Evolutionary conservation across 2,329 filamentous ascomycete genomes (phyloP).

Genomic region (Aspergillus aculeatinus): DNA sequence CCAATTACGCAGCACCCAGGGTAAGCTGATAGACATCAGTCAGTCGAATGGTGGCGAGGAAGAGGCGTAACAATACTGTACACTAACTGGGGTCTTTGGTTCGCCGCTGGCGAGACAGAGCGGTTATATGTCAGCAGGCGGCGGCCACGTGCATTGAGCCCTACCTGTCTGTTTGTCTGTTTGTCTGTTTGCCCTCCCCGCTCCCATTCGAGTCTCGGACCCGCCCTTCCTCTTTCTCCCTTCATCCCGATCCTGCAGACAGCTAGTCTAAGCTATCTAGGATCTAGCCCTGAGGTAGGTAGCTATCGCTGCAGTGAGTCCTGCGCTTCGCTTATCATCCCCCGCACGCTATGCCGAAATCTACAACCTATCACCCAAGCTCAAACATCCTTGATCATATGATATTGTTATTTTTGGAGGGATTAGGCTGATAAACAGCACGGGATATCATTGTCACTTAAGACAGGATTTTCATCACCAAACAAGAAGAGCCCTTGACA

Average conservation of each 20-base stretch:
- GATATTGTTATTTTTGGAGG: neutral
- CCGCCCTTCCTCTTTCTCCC: neutral
- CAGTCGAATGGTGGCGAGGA: neutral
- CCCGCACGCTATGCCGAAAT: neutral
- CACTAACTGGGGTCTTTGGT: no score
- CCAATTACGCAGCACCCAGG: neutral
- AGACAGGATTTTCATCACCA: neutral
- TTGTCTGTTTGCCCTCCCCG: no score
- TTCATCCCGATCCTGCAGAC: neutral
- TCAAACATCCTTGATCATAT: neutral
- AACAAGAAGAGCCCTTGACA: neutral
- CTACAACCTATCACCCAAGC: neutral
- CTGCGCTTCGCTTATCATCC: neutral
- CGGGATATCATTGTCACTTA: neutral
- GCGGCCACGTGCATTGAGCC: constrained; percentile 1
- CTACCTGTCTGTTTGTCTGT: neutral
- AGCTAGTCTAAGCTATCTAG: neutral
- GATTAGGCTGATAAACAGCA: constrained; percentile 7
- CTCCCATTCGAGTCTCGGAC: neutral
- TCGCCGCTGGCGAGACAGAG: neutral
- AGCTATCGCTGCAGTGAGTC: neutral
- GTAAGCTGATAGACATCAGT: neutral
- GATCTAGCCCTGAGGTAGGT: no score
- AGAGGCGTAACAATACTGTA: neutral
- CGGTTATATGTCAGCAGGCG: constrained; percentile 4